phyloP scores from a whole-genome alignment of 768 basidiomycete genomes.

The Termitomyces bulborhizus region DNA sequence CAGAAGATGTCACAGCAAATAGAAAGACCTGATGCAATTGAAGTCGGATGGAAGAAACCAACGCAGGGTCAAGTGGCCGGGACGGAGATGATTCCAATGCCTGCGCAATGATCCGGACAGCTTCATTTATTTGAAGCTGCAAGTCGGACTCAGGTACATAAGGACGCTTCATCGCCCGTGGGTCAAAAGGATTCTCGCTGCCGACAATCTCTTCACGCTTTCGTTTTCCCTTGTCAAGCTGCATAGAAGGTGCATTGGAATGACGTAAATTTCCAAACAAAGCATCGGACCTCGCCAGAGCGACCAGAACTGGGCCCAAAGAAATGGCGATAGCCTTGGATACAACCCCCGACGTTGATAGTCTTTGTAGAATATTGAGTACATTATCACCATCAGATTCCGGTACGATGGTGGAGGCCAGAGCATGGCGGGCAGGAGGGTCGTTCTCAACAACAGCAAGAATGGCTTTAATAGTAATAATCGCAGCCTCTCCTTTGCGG shows the following conservation, averaged over 20 bases:
- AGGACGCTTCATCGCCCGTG: conserved; percentile 36
- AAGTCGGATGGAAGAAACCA: conserved; percentile 66
- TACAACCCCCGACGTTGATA: conserved; percentile 40
- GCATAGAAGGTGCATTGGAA: conserved; percentile 55
- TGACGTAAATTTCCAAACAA: conserved; percentile 63
- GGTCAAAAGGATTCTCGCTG: conserved; percentile 23
- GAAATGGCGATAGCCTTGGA: conserved; percentile 47
- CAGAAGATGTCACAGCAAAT: conserved; percentile 68
- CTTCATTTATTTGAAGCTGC: conserved; percentile 51
- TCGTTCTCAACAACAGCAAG: conserved; percentile 54
- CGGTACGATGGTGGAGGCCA: conserved; percentile 47
- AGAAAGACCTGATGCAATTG: conserved; percentile 74
- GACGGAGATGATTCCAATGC: conserved; percentile 37
- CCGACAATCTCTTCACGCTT: conserved; percentile 57
- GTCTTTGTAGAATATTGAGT: conserved; percentile 46
- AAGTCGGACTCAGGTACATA: conserved; percentile 40
- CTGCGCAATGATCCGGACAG: conserved; percentile 50
- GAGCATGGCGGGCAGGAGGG: conserved; percentile 44
- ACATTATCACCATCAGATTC: conserved; percentile 43
- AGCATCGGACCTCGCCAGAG: conserved; percentile 56
- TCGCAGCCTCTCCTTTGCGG: conserved; percentile 49
- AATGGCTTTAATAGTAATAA: conserved; percentile 62
- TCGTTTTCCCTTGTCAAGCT: conserved; percentile 70
- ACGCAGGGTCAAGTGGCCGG: conserved; percentile 43
- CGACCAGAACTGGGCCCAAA: conserved; percentile 57